phyloP scores from a whole-genome alignment of 1,284 basidiomycete genomes.

The Fomitiporia mediterranea region DNA sequence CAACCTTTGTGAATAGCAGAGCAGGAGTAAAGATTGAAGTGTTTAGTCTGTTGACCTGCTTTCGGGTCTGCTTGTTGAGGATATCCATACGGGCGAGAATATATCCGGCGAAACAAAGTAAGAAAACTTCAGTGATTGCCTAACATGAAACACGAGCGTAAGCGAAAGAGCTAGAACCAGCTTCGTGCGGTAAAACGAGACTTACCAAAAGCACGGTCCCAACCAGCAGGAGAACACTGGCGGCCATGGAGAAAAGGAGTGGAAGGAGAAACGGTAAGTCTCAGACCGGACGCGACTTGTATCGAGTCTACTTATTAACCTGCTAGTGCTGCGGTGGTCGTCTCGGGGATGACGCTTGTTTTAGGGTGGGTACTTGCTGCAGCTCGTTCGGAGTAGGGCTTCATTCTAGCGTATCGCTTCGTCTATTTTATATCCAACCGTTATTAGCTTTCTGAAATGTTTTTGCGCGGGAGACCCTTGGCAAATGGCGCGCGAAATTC shows the following conservation, averaged over 20 bases:
- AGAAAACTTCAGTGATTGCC: conserved; percentile 88
- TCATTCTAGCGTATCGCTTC: neutral
- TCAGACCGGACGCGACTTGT: neutral
- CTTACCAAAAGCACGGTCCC: conserved; percentile 13
- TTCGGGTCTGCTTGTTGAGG: conserved; percentile 86
- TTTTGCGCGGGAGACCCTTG: neutral
- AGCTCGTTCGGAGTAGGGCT: neutral
- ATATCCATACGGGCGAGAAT: conserved; percentile 75
- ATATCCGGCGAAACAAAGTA: conserved; percentile 85
- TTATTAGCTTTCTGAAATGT: neutral
- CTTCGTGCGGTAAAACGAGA: neutral
- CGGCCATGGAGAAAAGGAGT: conserved; percentile 7
- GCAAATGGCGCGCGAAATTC: neutral
- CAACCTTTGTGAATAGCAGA: conserved; percentile 90
- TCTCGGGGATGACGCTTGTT: neutral
- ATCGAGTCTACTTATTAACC: neutral
- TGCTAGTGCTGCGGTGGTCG: neutral
- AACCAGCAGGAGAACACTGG: conserved; percentile 15
- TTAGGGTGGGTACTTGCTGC: neutral
- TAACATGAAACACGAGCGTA: conserved; percentile 28
- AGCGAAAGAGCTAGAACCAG: neutral
- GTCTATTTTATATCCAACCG: neutral
- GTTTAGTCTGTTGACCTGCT: conserved; percentile 77
- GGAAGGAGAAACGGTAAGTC: conserved; percentile 6
- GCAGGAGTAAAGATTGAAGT: conserved; percentile 90